Base-by-base conservation (phyloP, 306 rosid species). In the Gillenia trifoliata region DNA sequence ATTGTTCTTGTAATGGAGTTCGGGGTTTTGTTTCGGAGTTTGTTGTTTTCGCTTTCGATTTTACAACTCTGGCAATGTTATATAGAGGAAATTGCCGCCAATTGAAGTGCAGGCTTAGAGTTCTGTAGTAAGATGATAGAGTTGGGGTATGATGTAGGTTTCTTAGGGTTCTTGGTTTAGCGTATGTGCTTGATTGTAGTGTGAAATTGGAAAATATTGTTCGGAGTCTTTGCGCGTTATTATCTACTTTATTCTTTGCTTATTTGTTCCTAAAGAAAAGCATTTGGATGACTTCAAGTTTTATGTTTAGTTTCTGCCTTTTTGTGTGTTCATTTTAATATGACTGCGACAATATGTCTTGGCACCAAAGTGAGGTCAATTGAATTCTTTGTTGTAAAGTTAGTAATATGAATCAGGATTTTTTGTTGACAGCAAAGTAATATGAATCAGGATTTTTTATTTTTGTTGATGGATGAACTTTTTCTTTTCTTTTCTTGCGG, bases 1-100 rank as follows among this genome's bases (percentile, higher is more conserved):
- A 25, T 63, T 26, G 54, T 69, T 63, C 62, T 76, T 34, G 52
- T 65, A 20, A 72, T 66, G 70, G 61, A 78, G 65, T 80, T 66
- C 34, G 33, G 41, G 12, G 59, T 13, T 55, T 70, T 68, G 12
- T 62, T 62, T 64, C 34, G 4, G 26, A 36, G 28, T 23, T 25
- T 54, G 41, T 22, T 11, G 31, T 36, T 61, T 66, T 20, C 56
- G 8, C 13, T 67, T 43, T 61, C 2, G 71, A 23, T 66, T 52
- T 49, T 19, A 15, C 23, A 0, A 6, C 31, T 47, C 23, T 16
- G 33, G 33, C 77, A 20, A 20, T 80, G 73, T 26, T 36, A 38
- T 15, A 78, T 3, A 2, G 56, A 25, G 45, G 29, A 70, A 70
- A 72, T 74, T 78, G 64, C 31, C 56, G 71, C 49, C 57, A 56